phyloP scores from a whole-genome alignment of 768 basidiomycete genomes.

The Fomitopsis serialis region DNA sequence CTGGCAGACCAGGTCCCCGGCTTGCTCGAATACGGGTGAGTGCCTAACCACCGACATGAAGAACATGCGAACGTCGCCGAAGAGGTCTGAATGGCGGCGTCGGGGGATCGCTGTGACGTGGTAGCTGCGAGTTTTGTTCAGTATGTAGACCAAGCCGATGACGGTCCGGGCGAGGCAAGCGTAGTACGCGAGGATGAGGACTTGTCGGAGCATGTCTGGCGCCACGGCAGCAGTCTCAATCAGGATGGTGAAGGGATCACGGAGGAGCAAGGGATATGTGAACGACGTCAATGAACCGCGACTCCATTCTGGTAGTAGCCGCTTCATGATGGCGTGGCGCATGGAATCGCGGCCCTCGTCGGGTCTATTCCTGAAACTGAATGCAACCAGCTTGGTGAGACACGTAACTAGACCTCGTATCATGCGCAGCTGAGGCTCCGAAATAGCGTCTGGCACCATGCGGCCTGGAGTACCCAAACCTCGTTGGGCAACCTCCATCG shows the following conservation, averaged over 20 bases:
- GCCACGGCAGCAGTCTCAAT: conserved; percentile 88
- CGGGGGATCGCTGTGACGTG: conserved; percentile 36
- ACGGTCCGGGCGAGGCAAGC: conserved; percentile 83
- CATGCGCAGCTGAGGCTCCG: conserved; percentile 73
- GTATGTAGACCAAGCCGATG: conserved; percentile 77
- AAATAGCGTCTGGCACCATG: conserved; percentile 67
- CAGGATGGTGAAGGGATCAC: conserved; percentile 87
- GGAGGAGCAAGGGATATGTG: conserved; percentile 78
- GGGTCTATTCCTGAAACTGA: conserved; percentile 64
- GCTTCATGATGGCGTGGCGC: conserved; percentile 82
- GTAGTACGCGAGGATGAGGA: conserved; percentile 87
- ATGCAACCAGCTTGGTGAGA: conserved; percentile 55
- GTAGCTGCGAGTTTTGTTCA: conserved; percentile 63
- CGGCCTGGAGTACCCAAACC: conserved; percentile 47
- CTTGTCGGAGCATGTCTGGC: conserved; percentile 84
- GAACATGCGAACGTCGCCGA: conserved; percentile 83
- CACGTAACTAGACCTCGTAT: conserved; percentile 72
- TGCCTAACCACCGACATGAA: conserved; percentile 89
- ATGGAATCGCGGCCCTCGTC: conserved; percentile 77
- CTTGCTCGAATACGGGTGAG: conserved; percentile 83
- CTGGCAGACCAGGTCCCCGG: conserved; percentile 72
- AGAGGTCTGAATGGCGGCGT: conserved; percentile 63
- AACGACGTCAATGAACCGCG: conserved; percentile 78
- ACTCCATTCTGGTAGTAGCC: conserved; percentile 89
- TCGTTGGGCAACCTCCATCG: conserved; percentile 76